Evolutionary conservation across 371 early-diverging fungal species (phyloP).

Genomic region (Mycotypha africana): DNA sequence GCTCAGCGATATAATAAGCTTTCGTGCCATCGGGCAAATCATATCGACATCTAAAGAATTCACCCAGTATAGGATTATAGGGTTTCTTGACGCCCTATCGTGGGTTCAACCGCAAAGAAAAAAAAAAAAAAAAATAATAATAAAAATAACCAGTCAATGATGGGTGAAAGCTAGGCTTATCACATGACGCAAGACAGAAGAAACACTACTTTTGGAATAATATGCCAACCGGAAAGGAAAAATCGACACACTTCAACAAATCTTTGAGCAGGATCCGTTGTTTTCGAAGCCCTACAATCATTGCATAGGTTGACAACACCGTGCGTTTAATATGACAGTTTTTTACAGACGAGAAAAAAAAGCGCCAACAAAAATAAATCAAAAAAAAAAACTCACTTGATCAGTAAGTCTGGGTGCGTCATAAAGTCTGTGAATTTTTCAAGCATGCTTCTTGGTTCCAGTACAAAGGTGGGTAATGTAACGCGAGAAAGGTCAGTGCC

Average conservation of each 20-base stretch:
- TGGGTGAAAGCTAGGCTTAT: too few species aligned
- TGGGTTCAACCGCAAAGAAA: constrained; percentile 61
- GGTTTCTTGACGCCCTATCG: constrained; percentile 91
- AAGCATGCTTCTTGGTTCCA: constrained; percentile 88
- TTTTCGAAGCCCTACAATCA: constrained; percentile 49
- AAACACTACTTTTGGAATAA: constrained; percentile 75
- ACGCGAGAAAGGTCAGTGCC: constrained; percentile 81
- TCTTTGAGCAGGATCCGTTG: constrained; percentile 76
- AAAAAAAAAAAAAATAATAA: background rate
- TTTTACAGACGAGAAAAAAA: too few species aligned
- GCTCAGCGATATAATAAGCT: constrained; percentile 61
- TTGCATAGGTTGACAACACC: background rate
- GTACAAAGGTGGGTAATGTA: constrained; percentile 91
- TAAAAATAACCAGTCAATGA: too few species aligned
- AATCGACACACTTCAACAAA: constrained; percentile 87
- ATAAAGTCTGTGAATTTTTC: constrained; percentile 93
- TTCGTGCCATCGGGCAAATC: constrained; percentile 61
- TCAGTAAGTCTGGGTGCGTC: constrained; percentile 81
- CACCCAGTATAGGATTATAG: constrained; percentile 79
- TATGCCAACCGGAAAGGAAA: constrained; percentile 96
- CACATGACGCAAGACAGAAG: background rate
- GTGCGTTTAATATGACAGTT: too few species aligned
- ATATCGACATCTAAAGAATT: constrained; percentile 70
- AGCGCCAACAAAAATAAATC: too few species aligned
- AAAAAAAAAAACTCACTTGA: constrained; percentile 64